Conservation (phyloP, 2,329 filamentous ascomycete genomes). For the Bipolaris victoriae region DNA sequence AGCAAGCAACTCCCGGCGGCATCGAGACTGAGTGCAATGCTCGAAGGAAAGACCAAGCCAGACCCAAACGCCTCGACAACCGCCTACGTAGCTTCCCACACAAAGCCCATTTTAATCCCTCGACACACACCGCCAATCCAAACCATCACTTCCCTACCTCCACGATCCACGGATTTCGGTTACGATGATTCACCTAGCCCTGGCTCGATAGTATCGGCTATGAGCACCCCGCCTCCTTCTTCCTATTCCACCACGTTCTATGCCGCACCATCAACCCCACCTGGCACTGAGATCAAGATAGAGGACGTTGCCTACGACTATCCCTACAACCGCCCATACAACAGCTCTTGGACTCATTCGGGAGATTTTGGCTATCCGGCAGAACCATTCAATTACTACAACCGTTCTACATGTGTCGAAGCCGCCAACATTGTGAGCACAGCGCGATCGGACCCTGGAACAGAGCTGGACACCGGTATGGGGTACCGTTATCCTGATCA, state of each 20-base stretch:
- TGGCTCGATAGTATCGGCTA: conserved; percentile 40
- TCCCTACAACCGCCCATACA: conserved; percentile 30
- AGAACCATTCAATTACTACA: conserved; percentile 31
- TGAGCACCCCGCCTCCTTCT: conserved; percentile 38
- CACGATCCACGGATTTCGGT: conserved; percentile 30
- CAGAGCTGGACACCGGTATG: conserved; percentile 50
- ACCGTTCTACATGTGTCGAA: conserved; percentile 46
- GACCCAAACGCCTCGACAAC: conserved; percentile 27
- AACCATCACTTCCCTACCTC: conserved; percentile 30
- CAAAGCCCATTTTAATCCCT: conserved; percentile 23
- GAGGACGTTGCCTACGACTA: conserved; percentile 36
- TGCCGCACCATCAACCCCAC: conserved; percentile 26
- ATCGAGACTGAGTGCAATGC: conserved; percentile 37
- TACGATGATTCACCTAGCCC: conserved; percentile 41
- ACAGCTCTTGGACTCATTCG: conserved; percentile 32
- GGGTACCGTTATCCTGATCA: conserved; percentile 47
- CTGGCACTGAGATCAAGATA: conserved; percentile 31
- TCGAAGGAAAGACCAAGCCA: conserved; percentile 38
- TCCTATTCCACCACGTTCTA: conserved; percentile 31
- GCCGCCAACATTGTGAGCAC: conserved; percentile 55
- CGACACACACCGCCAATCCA: conserved; percentile 27
- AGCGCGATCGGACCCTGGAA: conserved; percentile 50
- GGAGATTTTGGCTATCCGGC: conserved; percentile 24
- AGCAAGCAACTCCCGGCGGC: conserved; percentile 40
- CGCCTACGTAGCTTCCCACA: conserved; percentile 23